These are phyloP conservation scores for Pachyrhizus erosus DNA, from an alignment of 306 rosid species.

Conservation along the genomic window DNA sequence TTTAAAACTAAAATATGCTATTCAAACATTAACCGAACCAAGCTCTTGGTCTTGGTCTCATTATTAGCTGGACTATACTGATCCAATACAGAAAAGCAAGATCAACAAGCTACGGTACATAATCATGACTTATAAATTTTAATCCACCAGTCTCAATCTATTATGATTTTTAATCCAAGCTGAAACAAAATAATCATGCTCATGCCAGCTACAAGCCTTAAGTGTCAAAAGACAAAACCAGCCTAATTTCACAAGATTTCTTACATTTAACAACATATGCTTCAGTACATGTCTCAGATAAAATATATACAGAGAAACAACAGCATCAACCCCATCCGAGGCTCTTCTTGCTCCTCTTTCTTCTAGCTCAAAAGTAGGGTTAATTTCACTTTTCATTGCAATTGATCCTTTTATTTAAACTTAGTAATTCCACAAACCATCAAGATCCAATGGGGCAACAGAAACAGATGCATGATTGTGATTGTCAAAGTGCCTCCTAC, in stretches of 20 bases:
- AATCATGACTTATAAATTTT: constrained; percentile 10
- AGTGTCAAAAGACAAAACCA: constrained; percentile 31
- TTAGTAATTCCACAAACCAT: constrained; percentile 68
- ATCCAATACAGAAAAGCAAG: constrained; percentile 48
- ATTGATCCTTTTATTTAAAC: neutral
- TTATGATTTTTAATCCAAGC: constrained; percentile 45
- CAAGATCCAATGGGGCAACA: constrained; percentile 52
- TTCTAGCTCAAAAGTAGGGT: neutral
- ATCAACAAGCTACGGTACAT: constrained; percentile 51
- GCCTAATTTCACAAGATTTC: constrained; percentile 43
- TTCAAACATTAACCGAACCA: constrained; percentile 43
- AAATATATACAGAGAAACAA: constrained; percentile 46
- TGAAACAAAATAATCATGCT: constrained; percentile 36
- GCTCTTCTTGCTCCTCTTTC: neutral
- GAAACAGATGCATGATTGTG: constrained; percentile 51
- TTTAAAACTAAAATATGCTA: constrained; percentile 29
- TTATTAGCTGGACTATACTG: constrained; percentile 33
- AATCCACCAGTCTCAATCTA: constrained; percentile 49
- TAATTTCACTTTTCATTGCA: neutral
- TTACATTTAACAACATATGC: constrained; percentile 54
- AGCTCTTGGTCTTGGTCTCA: constrained; percentile 34
- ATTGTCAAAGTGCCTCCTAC: constrained; percentile 54
- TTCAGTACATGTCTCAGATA: constrained; percentile 32
- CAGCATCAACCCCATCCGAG: constrained; percentile 25
- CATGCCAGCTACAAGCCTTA: constrained; percentile 25